Conservation (phyloP, 345 rosid genomes). For the Eucalyptus sideroxylon region DNA sequence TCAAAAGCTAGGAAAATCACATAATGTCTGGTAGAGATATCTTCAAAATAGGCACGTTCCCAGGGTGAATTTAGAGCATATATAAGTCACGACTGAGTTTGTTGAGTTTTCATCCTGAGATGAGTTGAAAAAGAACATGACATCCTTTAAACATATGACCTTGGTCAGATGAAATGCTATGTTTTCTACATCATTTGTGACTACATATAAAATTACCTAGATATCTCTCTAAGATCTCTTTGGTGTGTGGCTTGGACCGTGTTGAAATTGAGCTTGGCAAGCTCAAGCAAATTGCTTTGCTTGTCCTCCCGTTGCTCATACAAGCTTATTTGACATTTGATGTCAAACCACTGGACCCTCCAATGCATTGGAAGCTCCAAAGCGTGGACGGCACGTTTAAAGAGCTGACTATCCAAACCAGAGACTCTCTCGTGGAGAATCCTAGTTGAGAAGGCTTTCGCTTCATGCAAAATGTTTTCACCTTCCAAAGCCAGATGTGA, state of each 20-base stretch:
- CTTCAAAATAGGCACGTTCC: not conserved
- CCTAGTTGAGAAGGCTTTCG: not conserved
- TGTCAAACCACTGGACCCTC: slow-evolving; percentile 41
- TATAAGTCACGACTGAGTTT: too few relatives aligned
- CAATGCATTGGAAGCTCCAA: slow-evolving; percentile 29
- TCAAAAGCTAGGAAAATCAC: not conserved
- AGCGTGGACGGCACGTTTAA: not conserved
- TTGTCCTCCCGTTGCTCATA: not conserved
- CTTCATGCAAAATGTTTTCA: slow-evolving; percentile 17
- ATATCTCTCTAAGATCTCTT: slow-evolving; percentile 22
- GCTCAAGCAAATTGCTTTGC: not conserved
- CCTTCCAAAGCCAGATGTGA: slow-evolving; percentile 18
- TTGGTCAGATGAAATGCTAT: too few relatives aligned
- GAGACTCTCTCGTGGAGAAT: not conserved
- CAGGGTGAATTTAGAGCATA: not conserved
- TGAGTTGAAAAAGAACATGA: too few relatives aligned
- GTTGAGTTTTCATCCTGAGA: too few relatives aligned
- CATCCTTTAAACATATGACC: too few relatives aligned
- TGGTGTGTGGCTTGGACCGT: slow-evolving; percentile 30
- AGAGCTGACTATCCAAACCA: not conserved
- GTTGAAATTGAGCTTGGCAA: slow-evolving; percentile 37
- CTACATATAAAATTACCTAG: slow-evolving; percentile 5
- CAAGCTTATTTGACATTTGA: slow-evolving; percentile 21
- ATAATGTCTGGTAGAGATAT: not conserved
- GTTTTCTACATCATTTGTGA: too few relatives aligned